Base-by-base conservation (phyloP, 306 rosid species). In the Rosa persica region DNA sequence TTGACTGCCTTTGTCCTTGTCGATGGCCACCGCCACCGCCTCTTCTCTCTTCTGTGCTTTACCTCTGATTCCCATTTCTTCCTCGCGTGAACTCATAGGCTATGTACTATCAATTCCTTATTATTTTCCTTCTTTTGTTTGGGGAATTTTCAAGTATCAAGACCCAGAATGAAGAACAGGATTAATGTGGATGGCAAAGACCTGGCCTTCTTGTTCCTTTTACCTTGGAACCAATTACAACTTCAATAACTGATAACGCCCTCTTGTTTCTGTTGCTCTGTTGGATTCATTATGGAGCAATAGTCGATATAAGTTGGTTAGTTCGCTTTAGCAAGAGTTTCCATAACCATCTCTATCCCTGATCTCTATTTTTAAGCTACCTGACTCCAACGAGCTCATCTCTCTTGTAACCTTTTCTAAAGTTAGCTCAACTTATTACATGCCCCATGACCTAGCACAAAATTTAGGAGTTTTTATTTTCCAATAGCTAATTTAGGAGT, bases 1-100 rank as follows among this genome's bases (percentile, higher is more conserved):
- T 72, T 92, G 97, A 78, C 97, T 94, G 65, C 90, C 86, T 77
- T 89, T 92, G 84, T 92, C 96, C 34, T 84, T 89, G 65, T 94
- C 97, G 36, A 94, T 86, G 1, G 98, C 98, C 78, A 94, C 97
- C 0, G 95, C 97, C 11, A 94, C 96, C 7, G 77, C 51, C 39
- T 87, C 97, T 0, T 87, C 81, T 46, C 75, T 83, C 85, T 89
- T 92, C 58, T 85, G 92, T 34, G 42, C 60, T 36, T 71, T 72
- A 10, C 80, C 68, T 70, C 86, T 74, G 27, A 55, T 85, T 34
- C 84, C 81, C 98, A 89, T 88, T 13, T 75, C 64, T 70, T 34
- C 70, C 12, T 65, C 22, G 11, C 44, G 10, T 30, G 44, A 36
- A 36, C 70, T 65, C 70, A 36, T 66, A 30, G 5, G 22, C 44